phyloP scores from a whole-genome alignment of 2,329 filamentous ascomycete species.

The Knufia petricola region DNA sequence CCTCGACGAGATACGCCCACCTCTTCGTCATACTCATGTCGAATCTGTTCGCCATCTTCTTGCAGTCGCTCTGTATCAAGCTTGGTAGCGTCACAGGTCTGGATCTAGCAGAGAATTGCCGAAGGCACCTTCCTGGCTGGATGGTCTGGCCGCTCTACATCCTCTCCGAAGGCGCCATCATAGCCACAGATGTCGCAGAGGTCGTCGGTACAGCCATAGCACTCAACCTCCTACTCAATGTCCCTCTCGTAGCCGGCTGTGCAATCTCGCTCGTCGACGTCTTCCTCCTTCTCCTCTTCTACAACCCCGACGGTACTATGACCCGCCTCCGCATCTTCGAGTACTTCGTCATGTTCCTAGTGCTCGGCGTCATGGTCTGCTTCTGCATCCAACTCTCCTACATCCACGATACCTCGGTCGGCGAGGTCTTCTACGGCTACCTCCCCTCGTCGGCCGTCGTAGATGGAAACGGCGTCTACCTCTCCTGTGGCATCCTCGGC shows the following conservation, averaged over 20 bases:
- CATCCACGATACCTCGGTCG: conserved; percentile 40
- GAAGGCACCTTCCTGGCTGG: conserved; percentile 57
- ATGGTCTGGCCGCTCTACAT: conserved; percentile 53
- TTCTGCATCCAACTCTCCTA: conserved; percentile 49
- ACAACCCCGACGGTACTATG: conserved; percentile 44
- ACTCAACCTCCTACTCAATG: conserved; percentile 44
- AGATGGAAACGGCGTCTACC: conserved; percentile 44
- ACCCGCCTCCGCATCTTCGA: conserved; percentile 44
- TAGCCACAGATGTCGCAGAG: conserved; percentile 63
- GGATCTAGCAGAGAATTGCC: conserved; percentile 57
- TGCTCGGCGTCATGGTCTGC: conserved; percentile 47
- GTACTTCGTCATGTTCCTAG: conserved; percentile 44
- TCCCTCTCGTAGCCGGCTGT: conserved; percentile 47
- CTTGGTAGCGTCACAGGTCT: conserved; percentile 60
- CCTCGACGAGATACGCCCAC: conserved; percentile 34
- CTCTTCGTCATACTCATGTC: conserved; percentile 40
- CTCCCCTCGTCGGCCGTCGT: conserved; percentile 46
- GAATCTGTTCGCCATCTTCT: conserved; percentile 40
- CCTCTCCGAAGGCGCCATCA: conserved; percentile 57
- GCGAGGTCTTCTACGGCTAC: conserved; percentile 46
- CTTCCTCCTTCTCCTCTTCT: conserved; percentile 48
- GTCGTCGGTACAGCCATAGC: conserved; percentile 50
- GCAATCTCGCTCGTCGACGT: conserved; percentile 49
- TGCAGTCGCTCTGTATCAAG: conserved; percentile 46
- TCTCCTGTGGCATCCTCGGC: conserved; percentile 44